Percentiles rank a stretch among this genome's conserved stretches.
These are phyloP conservation scores for Parathielavia hyrcaniae DNA, from an alignment of 495 filamentous ascomycete species.

Conservation along the genomic window DNA sequence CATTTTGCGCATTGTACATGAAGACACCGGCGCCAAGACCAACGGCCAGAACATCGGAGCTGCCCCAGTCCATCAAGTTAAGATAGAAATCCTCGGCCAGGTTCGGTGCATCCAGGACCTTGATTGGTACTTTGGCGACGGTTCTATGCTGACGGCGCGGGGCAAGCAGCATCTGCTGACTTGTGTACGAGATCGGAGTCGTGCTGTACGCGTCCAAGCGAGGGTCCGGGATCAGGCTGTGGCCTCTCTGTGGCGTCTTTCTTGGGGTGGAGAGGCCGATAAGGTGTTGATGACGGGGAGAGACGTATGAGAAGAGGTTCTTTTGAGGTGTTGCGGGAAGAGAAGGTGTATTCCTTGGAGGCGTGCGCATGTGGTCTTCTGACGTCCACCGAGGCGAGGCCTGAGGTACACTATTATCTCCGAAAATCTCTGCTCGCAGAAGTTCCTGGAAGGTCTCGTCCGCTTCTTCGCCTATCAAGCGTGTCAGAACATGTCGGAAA, in stretches of 20 bases:
- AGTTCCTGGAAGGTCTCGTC: constrained; percentile 87
- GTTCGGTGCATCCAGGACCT: constrained; percentile 94
- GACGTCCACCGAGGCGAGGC: constrained; percentile 59
- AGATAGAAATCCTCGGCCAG: constrained; percentile 96
- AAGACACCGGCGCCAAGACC: constrained; percentile 92
- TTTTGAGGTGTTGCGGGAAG: constrained; percentile 87
- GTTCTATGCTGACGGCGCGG: constrained; percentile 81
- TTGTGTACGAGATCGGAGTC: constrained; percentile 82
- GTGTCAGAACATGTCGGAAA: constrained; percentile 36
- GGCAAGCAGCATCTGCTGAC: constrained; percentile 83
- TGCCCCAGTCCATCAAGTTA: constrained; percentile 98
- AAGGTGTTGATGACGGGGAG: constrained; percentile 65
- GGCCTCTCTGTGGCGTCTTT: constrained; percentile 79
- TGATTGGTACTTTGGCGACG: constrained; percentile 93
- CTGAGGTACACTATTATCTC: constrained; percentile 79
- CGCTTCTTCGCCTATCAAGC: constrained; percentile 75
- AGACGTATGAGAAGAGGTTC: constrained; percentile 91
- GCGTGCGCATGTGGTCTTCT: constrained; percentile 58
- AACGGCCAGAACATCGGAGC: constrained; percentile 84
- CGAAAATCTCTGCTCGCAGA: constrained; percentile 84
- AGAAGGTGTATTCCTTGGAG: constrained; percentile 63
- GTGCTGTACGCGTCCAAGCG: constrained; percentile 88
- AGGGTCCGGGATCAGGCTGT: constrained; percentile 78
- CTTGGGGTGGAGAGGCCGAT: constrained; percentile 70
- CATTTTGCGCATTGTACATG: constrained; percentile 91